Conservation (phyloP, 192 early-diverging fungal species). For the Podila clonocystis region DNA sequence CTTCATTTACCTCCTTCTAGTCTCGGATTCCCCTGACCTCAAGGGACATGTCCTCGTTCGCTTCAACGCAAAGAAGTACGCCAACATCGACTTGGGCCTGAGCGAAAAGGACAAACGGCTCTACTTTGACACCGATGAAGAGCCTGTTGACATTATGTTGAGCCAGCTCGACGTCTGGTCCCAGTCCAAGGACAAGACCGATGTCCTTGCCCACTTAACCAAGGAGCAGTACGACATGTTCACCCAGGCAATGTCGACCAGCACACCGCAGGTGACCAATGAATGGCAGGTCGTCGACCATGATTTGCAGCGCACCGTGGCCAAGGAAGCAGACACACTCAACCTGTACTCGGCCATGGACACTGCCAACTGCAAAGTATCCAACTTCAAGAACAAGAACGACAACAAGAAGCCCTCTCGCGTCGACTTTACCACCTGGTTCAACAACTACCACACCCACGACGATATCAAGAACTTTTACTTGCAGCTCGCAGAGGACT, state of each 20-base stretch:
- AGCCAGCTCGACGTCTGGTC: conserved; percentile 46
- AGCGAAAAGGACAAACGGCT: not conserved
- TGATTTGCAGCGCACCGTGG: conserved; percentile 25
- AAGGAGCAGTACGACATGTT: conserved; percentile 28
- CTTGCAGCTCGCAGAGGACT: conserved; percentile 52
- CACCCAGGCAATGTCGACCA: conserved; percentile 11
- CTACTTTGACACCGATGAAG: not conserved
- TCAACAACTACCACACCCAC: conserved; percentile 59
- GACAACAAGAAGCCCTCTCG: not conserved
- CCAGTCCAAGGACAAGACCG: conserved; percentile 19
- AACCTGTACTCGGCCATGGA: conserved; percentile 1
- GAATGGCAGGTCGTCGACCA: conserved; percentile 44
- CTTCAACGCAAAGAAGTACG: conserved; percentile 44
- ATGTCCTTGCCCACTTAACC: conserved; percentile 39
- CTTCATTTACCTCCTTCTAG: too few species aligned
- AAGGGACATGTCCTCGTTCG: conserved; percentile 39
- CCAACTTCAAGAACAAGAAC: too few species aligned
- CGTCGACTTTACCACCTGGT: conserved; percentile 52
- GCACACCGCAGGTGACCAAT: conserved; percentile 9
- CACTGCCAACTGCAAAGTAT: too few species aligned
- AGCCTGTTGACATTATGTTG: conserved; percentile 21
- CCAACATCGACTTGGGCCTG: conserved; percentile 18
- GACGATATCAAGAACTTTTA: conserved; percentile 60
- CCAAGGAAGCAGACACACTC: conserved; percentile 21
- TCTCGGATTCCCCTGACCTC: conserved; percentile 31